Evolutionary conservation across 1,139 yeast genomes (phyloP).

Genomic region (Pichia sp.): DNA sequence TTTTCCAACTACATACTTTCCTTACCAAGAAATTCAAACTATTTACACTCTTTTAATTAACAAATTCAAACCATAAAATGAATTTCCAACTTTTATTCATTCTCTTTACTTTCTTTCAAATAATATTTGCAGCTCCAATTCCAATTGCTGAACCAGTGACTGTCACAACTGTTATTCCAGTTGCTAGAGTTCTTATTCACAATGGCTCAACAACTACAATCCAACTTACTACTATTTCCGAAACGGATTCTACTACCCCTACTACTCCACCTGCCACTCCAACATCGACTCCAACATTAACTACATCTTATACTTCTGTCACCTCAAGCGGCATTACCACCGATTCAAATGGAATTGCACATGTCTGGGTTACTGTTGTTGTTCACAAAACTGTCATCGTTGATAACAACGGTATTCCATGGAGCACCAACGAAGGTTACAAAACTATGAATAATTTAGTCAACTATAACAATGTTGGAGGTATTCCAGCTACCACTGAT

Average conservation of each 20-base stretch:
- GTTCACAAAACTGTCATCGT: constrained; percentile 4
- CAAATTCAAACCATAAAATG: constrained; percentile 8
- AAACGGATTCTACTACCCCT: constrained; percentile 30
- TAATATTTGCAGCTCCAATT: constrained; percentile 16
- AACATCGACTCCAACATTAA: constrained; percentile 26
- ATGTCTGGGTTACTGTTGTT: constrained; percentile 5
- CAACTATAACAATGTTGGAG: not conserved
- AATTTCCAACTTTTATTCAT: constrained; percentile 6
- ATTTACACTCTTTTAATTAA: constrained; percentile 1
- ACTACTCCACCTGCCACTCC: constrained; percentile 27
- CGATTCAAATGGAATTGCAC: constrained; percentile 8
- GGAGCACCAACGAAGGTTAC: constrained; percentile 12
- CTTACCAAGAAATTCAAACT: constrained; percentile 7
- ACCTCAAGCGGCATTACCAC: constrained; percentile 8
- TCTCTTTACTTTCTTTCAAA: constrained; percentile 8
- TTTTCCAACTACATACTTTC: constrained; percentile 8
- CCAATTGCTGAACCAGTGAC: constrained; percentile 25
- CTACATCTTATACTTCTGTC: constrained; percentile 7
- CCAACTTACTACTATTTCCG: constrained; percentile 36
- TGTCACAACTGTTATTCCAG: constrained; percentile 57
- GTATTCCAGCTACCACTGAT: constrained; percentile 2
- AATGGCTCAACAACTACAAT: constrained; percentile 55
- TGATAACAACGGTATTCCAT: constrained; percentile 6
- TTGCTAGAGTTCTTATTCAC: constrained; percentile 60
- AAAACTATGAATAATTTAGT: constrained; percentile 14